These are phyloP conservation scores for Mikania micrantha DNA, from an alignment of 129 eudicot genomes.

Conservation along the genomic window DNA sequence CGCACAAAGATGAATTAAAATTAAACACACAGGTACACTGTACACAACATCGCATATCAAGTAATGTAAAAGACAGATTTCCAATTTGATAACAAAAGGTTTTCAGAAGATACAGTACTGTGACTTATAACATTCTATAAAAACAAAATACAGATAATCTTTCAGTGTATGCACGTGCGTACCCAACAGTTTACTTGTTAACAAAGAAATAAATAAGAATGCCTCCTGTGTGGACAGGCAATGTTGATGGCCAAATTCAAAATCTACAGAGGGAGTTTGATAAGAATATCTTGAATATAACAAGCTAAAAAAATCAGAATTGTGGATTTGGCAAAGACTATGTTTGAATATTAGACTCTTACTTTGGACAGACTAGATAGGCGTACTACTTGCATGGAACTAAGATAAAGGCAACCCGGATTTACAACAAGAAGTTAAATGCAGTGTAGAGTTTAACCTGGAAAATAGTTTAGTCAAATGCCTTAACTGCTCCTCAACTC, in stretches of 20 bases:
- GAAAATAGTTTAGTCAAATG: not conserved
- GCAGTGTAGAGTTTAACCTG: not conserved
- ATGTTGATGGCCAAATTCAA: no score
- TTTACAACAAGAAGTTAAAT: not conserved
- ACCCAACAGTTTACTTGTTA: no score
- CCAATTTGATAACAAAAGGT: not conserved
- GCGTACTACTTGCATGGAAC: not conserved
- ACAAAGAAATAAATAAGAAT: no score
- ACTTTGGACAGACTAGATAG: no score
- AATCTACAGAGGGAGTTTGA: no score
- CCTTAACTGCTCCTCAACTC: not conserved
- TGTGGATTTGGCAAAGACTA: no score
- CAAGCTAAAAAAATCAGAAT: no score
- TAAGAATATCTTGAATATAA: no score
- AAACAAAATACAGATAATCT: not conserved
- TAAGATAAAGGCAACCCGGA: not conserved
- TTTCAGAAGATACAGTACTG: not conserved
- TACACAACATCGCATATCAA: no score
- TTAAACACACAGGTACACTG: not conserved
- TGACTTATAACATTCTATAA: not conserved
- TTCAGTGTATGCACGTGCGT: not conserved
- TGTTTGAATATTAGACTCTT: no score
- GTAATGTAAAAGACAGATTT: no score
- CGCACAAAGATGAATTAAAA: not conserved
- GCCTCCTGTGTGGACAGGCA: no score